These are phyloP conservation scores for Lolium multiflorum DNA, from an alignment of 176 grass and related monocot genomes.

Conservation along the genomic window DNA sequence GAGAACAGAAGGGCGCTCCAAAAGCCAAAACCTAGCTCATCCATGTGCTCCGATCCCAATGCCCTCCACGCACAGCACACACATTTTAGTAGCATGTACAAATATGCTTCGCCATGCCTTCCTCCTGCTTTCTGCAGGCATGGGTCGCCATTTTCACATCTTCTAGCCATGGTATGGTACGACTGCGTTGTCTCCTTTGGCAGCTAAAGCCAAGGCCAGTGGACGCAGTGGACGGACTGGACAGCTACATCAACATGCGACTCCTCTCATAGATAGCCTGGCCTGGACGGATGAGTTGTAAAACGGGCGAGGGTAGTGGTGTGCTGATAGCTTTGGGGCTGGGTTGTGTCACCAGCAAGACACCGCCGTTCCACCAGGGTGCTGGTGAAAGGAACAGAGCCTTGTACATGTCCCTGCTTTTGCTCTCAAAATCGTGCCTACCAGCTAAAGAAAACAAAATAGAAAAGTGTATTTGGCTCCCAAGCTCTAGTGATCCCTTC, in stretches of 20 bases:
- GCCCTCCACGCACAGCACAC: not conserved
- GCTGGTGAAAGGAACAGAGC: conserved; percentile 45
- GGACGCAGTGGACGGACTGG: not conserved
- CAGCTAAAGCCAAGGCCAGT: conserved; percentile 20
- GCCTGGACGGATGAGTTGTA: conserved; percentile 47
- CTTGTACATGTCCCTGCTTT: conserved; percentile 3
- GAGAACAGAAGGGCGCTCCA: conserved; percentile 24
- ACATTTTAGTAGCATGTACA: not conserved
- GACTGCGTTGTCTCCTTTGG: not conserved
- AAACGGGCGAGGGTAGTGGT: not conserved
- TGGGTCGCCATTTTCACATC: conserved; percentile 21
- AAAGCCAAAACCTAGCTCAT: not conserved
- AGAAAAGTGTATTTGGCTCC: too few relatives aligned
- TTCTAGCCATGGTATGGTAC: not conserved
- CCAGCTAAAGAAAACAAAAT: not conserved
- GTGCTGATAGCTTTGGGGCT: conserved; percentile 16
- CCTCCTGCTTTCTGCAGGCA: conserved; percentile 26
- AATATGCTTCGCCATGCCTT: not conserved
- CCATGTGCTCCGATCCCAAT: conserved; percentile 54
- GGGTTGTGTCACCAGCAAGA: conserved; percentile 39
- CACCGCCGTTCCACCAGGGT: conserved; percentile 4
- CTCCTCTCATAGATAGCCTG: not conserved
- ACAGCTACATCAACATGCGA: conserved; percentile 28
- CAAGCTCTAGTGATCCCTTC: too few relatives aligned
- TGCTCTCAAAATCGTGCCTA: not conserved